Evolutionary conservation across 2,329 filamentous ascomycete species (phyloP).

Genomic region (Xylaria sp.): DNA sequence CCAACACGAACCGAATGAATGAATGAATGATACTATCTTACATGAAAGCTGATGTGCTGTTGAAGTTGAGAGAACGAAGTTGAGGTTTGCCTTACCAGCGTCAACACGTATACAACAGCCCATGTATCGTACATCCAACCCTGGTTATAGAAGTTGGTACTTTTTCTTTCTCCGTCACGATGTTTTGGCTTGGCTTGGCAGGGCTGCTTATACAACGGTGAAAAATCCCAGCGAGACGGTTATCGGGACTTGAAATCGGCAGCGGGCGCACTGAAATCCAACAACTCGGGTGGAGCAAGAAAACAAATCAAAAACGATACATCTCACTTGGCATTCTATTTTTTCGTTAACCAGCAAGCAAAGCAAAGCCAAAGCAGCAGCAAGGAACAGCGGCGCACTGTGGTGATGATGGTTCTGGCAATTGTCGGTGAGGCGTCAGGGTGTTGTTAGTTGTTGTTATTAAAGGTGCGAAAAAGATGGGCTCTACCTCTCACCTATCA

Average conservation of each 20-base stretch:
- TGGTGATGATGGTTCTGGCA: neutral
- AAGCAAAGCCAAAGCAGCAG: neutral
- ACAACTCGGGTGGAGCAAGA: neutral
- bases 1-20: neutral
- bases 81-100: too few relatives aligned
- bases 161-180: neutral
- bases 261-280: neutral
- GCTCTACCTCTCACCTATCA: neutral
- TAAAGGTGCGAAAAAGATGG: neutral
- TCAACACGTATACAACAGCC: neutral
- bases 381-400: neutral
- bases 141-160: neutral
- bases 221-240: neutral
- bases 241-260: neutral
- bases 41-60: neutral
- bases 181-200: neutral
- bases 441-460: neutral
- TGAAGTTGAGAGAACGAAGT: too few relatives aligned
- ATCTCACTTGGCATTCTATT: neutral
- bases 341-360: neutral
- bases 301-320: neutral
- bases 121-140: neutral
- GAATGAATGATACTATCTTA: neutral
- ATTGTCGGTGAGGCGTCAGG: neutral
- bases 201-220: neutral